Conservation (phyloP, 768 basidiomycete species). For the Calocera cornea region DNA sequence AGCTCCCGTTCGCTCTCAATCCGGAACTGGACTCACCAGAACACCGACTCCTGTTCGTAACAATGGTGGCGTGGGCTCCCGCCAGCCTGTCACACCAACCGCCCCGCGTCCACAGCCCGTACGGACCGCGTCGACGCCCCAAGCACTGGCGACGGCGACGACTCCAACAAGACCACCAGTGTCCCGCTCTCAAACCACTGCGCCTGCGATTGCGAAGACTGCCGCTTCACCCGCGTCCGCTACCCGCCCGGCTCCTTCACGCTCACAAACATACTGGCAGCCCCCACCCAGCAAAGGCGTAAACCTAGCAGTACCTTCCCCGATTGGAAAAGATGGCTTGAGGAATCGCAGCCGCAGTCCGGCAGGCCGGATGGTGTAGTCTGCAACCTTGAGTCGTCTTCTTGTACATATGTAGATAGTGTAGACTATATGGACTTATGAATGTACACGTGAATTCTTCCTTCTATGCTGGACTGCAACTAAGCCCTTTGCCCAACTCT, state of each 20-base stretch:
- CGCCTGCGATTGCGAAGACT: not conserved
- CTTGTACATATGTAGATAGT: not conserved
- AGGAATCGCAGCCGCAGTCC: not conserved
- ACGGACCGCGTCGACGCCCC: not conserved
- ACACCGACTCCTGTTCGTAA: not conserved
- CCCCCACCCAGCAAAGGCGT: not conserved
- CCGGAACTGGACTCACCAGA: not conserved
- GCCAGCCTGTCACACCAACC: not conserved
- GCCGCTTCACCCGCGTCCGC: not conserved
- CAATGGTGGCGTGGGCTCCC: not conserved
- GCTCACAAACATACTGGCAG: not conserved
- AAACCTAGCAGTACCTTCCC: not conserved
- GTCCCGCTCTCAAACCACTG: not conserved
- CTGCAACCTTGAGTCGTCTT: too few species aligned
- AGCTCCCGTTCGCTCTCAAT: not conserved
- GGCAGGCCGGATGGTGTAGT: conserved; percentile 3
- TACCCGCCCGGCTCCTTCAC: not conserved
- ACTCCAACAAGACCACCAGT: not conserved
- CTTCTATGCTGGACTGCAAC: too few species aligned
- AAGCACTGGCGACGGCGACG: not conserved
- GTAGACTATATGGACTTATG: too few species aligned
- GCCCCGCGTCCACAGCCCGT: not conserved
- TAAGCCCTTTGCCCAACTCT: too few species aligned
- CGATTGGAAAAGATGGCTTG: not conserved
- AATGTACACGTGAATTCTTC: too few species aligned